Evolutionary conservation across 331 rosid species (phyloP).

Genomic region (Ulmus americana): DNA sequence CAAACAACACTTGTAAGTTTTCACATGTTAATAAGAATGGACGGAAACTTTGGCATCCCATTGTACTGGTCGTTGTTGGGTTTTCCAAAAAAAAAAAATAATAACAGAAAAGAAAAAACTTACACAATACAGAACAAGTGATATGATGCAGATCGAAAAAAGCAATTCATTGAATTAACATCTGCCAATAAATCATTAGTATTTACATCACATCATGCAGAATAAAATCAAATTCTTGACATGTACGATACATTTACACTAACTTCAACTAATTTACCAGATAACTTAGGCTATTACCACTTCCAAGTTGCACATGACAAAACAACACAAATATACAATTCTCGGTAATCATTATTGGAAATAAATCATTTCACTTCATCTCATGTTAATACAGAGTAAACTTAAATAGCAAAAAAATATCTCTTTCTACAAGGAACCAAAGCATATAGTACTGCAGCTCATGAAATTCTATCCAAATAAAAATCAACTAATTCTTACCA

Average conservation of each 20-base stretch:
- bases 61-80: not conserved
- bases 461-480: not conserved
- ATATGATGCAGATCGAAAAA: too few species aligned
- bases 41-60: not conserved
- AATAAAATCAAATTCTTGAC: not conserved
- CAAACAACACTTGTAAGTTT: slow-evolving; percentile 2
- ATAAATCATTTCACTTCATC: not conserved
- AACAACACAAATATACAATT: too few species aligned
- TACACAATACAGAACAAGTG: too few species aligned
- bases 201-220: not conserved
- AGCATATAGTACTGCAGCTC: not conserved
- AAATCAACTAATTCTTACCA: not conserved
- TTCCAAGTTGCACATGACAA: too few species aligned
- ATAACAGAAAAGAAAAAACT: too few species aligned
- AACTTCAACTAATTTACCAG: too few species aligned
- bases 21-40: not conserved
- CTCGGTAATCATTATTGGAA: not conserved
- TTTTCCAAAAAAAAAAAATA: too few species aligned
- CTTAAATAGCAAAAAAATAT: not conserved
- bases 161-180: too few species aligned
- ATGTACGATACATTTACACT: not conserved
- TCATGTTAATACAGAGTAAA: not conserved
- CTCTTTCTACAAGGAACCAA: not conserved
- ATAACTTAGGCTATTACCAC: too few species aligned
- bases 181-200: too few species aligned